Percentiles rank a stretch among this genome's conserved stretches.
phyloP scores from a whole-genome alignment of 805 yeast genomes.

The Ogataea pignaliae region DNA sequence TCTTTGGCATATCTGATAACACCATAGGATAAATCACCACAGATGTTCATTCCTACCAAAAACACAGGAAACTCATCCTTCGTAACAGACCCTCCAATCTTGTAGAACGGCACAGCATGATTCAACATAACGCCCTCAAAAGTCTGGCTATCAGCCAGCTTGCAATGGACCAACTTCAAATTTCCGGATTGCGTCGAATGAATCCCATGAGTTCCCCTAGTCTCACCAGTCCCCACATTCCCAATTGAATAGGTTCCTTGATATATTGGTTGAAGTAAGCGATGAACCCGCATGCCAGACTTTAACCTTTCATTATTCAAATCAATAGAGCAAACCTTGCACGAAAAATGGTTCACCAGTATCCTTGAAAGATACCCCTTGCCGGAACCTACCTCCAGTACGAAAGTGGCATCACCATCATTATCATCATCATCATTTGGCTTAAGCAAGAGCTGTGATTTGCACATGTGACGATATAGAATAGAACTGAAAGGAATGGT shows the following conservation, averaged over 20 bases:
- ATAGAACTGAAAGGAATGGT: slow-evolving; percentile 11
- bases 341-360: slow-evolving; percentile 13
- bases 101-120: slow-evolving; percentile 6
- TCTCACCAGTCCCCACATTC: neutral
- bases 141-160: slow-evolving; percentile 1
- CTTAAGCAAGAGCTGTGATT: neutral
- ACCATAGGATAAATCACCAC: slow-evolving; percentile 24
- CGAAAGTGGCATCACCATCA: neutral
- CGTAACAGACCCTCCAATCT: slow-evolving; percentile 4
- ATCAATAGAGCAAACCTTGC: slow-evolving; percentile 22
- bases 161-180: slow-evolving; percentile 2
- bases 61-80: neutral
- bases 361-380: slow-evolving; percentile 28
- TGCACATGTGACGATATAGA: too few relatives aligned
- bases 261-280: slow-evolving; percentile 15
- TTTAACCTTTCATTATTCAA: slow-evolving; percentile 14
- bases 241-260: slow-evolving; percentile 2
- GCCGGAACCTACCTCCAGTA: slow-evolving; percentile 29
- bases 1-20: slow-evolving; percentile 11
- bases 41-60: slow-evolving; percentile 20
- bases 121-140: slow-evolving; percentile 5
- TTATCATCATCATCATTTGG: neutral
- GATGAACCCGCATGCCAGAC: slow-evolving; percentile 17
- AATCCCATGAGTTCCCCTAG: too few relatives aligned
- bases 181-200: slow-evolving; percentile 7